Conservation (phyloP, 768 basidiomycete genomes). For the Rhizopogon vinicolor region DNA sequence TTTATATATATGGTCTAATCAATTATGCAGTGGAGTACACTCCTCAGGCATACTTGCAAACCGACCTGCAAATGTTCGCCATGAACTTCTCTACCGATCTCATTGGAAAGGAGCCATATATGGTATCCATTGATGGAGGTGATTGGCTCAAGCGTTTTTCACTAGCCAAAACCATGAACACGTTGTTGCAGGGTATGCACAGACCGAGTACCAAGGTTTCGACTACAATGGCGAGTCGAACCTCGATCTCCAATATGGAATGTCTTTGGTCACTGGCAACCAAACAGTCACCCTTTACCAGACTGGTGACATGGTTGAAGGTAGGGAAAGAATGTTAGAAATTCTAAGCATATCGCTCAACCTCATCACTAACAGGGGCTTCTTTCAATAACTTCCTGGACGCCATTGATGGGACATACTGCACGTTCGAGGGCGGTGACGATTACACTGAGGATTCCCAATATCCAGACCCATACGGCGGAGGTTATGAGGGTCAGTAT, state of each 20-base stretch:
- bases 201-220: slow-evolving; percentile 32
- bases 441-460: slow-evolving; percentile 31
- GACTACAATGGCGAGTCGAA: slow-evolving; percentile 50
- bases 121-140: slow-evolving; percentile 35
- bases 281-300: slow-evolving; percentile 41
- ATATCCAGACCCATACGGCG: slow-evolving; percentile 26
- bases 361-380: slow-evolving; percentile 25
- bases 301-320: slow-evolving; percentile 38
- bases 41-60: slow-evolving; percentile 23
- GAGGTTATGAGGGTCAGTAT: slow-evolving; percentile 17
- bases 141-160: neutral
- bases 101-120: slow-evolving; percentile 18
- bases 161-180: slow-evolving; percentile 1
- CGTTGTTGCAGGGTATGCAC: slow-evolving; percentile 16
- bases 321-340: slow-evolving; percentile 11
- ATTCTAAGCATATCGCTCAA: neutral
- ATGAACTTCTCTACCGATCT: slow-evolving; percentile 17
- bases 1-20: neutral
- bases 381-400: slow-evolving; percentile 45
- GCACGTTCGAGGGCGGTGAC: slow-evolving; percentile 39
- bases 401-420: slow-evolving; percentile 42
- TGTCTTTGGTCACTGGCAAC: slow-evolving; percentile 39
- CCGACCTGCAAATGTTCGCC: slow-evolving; percentile 31
- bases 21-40: slow-evolving; percentile 28
- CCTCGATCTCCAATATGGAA: slow-evolving; percentile 52